phyloP scores from a whole-genome alignment of 176 grass and related monocot genomes.

The Secale cereale region DNA sequence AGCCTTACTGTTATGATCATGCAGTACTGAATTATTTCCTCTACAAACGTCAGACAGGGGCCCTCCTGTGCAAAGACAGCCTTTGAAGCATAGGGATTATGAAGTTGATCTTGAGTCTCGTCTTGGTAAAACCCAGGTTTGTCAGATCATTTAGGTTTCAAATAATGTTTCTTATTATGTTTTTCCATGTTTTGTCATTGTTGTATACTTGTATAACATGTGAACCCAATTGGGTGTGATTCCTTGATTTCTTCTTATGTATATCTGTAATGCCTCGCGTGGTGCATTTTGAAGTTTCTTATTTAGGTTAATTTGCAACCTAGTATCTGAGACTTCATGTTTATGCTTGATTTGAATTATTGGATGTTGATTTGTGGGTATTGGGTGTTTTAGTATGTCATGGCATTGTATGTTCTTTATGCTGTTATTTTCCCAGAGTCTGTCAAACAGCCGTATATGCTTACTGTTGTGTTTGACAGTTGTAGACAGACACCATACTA shows the following conservation, averaged over 20 bases:
- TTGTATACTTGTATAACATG: background rate
- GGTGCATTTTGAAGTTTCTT: background rate
- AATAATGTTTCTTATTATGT: background rate
- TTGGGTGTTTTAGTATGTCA: background rate
- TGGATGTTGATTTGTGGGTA: background rate
- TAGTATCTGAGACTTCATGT: background rate
- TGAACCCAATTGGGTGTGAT: background rate
- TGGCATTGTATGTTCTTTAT: background rate
- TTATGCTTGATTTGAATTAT: background rate
- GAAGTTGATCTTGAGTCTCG: constrained; percentile 96
- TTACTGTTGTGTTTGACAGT: background rate
- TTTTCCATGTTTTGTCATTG: constrained; percentile 3
- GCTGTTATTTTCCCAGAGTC: background rate
- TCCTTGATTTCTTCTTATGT: constrained; percentile 8
- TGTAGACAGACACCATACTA: background rate
- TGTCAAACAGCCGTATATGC: background rate
- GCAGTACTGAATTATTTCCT: background rate
- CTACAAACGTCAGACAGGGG: constrained; percentile 49
- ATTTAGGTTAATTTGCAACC: background rate
- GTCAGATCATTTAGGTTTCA: background rate
- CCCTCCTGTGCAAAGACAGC: constrained; percentile 87
- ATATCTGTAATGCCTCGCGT: background rate
- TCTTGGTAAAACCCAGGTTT: constrained; percentile 93
- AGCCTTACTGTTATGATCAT: background rate
- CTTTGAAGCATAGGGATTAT: constrained; percentile 95